Evolutionary conservation across 2,329 filamentous ascomycete species (phyloP).

Genomic region (Coniochaeta ligniaria): DNA sequence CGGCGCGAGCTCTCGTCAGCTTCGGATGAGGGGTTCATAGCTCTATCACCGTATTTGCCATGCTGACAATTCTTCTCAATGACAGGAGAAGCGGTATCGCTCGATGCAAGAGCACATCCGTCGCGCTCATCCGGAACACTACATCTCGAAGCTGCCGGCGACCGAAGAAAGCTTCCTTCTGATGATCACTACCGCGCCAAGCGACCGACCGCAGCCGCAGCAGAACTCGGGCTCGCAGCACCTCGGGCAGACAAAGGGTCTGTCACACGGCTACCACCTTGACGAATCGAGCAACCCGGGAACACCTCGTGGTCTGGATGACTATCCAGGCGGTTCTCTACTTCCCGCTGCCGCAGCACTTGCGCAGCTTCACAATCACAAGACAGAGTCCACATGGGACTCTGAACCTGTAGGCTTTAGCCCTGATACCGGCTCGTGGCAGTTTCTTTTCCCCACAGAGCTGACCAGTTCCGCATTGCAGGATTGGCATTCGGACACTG

Average conservation of each 20-base stretch:
- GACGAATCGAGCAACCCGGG: slow-evolving; percentile 61
- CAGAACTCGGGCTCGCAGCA: slow-evolving; percentile 24
- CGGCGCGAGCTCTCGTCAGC: neutral
- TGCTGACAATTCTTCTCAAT: neutral
- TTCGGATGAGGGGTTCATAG: neutral
- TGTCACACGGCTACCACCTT: slow-evolving; percentile 57
- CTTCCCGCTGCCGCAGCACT: slow-evolving; percentile 76
- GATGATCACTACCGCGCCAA: slow-evolving; percentile 90
- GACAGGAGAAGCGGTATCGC: slow-evolving; percentile 55
- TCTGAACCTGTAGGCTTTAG: slow-evolving; percentile 59
- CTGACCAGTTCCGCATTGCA: slow-evolving; percentile 23
- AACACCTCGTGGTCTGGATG: slow-evolving; percentile 63
- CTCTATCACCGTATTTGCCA: slow-evolving; percentile 5
- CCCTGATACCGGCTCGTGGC: neutral
- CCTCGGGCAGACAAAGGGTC: slow-evolving; percentile 35
- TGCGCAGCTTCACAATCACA: slow-evolving; percentile 73
- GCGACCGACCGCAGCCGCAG: slow-evolving; percentile 24
- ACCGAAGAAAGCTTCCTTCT: slow-evolving; percentile 96
- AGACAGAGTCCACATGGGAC: slow-evolving; percentile 70
- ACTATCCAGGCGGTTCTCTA: slow-evolving; percentile 56
- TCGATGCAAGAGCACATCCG: slow-evolving; percentile 99
- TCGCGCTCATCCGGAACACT: slow-evolving; percentile 91
- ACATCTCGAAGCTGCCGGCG: slow-evolving; percentile 94
- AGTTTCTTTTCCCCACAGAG: neutral
- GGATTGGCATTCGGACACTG: slow-evolving; percentile 68